These are phyloP conservation scores for Plasmodium vinckei DNA, from an alignment of 169 alveolate genomes.

Conservation along the genomic window DNA sequence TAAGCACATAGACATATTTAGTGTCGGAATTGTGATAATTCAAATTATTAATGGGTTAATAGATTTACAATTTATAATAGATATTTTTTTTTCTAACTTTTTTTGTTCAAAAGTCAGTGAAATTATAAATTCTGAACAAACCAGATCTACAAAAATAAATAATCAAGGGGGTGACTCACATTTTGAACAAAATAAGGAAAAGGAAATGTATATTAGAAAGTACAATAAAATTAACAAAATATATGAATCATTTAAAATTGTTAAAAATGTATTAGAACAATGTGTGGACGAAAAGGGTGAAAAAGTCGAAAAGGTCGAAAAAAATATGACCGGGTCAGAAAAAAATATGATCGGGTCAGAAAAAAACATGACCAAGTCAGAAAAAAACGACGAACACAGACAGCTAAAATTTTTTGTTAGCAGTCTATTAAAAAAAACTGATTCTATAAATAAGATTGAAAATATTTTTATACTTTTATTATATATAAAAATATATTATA, in stretches of 20 bases:
- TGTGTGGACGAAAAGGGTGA: not conserved
- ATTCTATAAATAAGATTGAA: conserved; percentile 20
- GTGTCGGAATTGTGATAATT: conserved; percentile 35
- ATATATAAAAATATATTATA: conserved; percentile 37
- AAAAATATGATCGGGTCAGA: no score
- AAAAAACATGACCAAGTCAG: not conserved
- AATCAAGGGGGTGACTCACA: no score
- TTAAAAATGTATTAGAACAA: not conserved
- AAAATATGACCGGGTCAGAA: not conserved
- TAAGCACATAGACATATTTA: conserved; percentile 59
- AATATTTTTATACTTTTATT: conserved; percentile 22
- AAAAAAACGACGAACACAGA: not conserved
- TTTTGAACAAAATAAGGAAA: no score
- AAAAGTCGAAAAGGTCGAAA: no score
- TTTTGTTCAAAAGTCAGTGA: not conserved
- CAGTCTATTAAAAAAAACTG: not conserved
- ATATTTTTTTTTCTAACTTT: conserved; percentile 4
- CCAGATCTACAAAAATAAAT: no score
- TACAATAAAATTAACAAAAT: not conserved
- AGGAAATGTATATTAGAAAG: no score
- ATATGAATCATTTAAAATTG: not conserved
- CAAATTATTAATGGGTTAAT: conserved; percentile 38
- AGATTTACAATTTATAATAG: not conserved
- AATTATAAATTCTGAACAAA: no score
- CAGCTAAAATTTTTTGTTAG: not conserved